Evolutionary conservation across 805 yeast species (phyloP).

Genomic region (Wickerhamomyces bovis): DNA sequence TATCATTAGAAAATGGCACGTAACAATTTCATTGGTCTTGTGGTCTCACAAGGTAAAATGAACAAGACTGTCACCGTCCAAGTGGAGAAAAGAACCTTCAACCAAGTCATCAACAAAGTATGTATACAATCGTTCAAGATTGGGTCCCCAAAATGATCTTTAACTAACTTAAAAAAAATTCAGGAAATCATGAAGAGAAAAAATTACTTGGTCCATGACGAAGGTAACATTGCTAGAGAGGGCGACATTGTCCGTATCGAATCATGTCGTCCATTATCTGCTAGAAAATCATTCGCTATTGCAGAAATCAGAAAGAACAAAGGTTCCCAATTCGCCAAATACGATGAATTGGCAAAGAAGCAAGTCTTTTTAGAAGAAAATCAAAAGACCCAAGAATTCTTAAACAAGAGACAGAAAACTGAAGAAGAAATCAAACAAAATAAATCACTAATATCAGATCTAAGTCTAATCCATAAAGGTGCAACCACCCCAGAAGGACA

Average conservation of each 20-base stretch:
- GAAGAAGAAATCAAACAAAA: slow-evolving; percentile 23
- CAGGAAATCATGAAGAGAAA: slow-evolving; percentile 67
- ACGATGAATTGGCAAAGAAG: slow-evolving; percentile 65
- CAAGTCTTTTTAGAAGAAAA: slow-evolving; percentile 65
- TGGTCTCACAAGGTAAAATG: slow-evolving; percentile 95
- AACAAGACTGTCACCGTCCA: slow-evolving; percentile 91
- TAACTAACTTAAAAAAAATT: neutral
- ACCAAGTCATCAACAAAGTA: slow-evolving; percentile 57
- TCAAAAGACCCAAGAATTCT: slow-evolving; percentile 46
- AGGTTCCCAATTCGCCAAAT: slow-evolving; percentile 87
- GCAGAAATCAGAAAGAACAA: slow-evolving; percentile 85
- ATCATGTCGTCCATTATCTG: slow-evolving; percentile 77
- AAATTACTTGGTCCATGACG: slow-evolving; percentile 90
- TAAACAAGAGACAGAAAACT: slow-evolving; percentile 39
- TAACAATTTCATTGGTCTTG: slow-evolving; percentile 88
- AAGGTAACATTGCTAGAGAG: slow-evolving; percentile 83
- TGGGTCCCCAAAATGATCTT: neutral
- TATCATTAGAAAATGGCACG: slow-evolving; percentile 56
- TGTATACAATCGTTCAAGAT: neutral
- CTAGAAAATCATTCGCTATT: slow-evolving; percentile 79
- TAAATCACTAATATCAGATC: slow-evolving; percentile 27
- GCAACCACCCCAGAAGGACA: slow-evolving; percentile 22
- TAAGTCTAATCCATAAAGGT: slow-evolving; percentile 23
- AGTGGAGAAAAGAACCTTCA: slow-evolving; percentile 70
- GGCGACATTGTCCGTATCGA: slow-evolving; percentile 95